Base-by-base conservation (phyloP, 306 rosid species). In the Dalbergia cultrata region DNA sequence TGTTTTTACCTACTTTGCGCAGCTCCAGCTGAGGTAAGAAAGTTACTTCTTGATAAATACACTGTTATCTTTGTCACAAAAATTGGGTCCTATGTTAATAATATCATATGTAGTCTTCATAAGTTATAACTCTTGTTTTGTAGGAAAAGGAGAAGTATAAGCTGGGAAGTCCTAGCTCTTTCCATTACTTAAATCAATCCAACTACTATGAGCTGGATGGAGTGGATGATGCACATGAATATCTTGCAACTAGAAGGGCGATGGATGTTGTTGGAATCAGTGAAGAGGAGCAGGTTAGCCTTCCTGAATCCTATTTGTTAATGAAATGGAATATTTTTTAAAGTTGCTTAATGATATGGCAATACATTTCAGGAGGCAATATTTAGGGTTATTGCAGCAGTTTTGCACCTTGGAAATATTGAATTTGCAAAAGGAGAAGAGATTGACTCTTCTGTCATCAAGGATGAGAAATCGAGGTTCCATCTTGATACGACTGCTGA, bases 251-350 rank as follows among this genome's bases (percentile, higher is more conserved):
- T 50, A 86, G 98, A 86, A 90, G 99, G 86, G 99, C 99, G 56
- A 96, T 96, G 99, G 99, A 96, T 92, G 50, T 96, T 72, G 97
- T 96, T 82, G 99, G 99, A 86, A 96, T 96, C 90, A 92, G 95
- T 67, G 98, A 96, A 75, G 97, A 87, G 82, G 99, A 96, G 86
- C 99, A 96, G 90, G 99, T 90, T 45, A 52, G 79, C 81, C 80
- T 74, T 88, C 67, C 67, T 37, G 57, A 16, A 57, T 82, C 60
- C 75, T 53, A 58, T 11, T 44, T 76, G 22, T 80, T 84, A 73
- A 54, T 31, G 74, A 70, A 58, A 41, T 34, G 12, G 17, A 63
- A 66, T 8, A 45, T 68, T 16, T 66, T 70, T 17, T 9, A 22
- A 33, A 60, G 57, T 75, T 83, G 43, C 64, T 80, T 71, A 37